phyloP scores from a whole-genome alignment of 495 filamentous ascomycete genomes.

The Lineolata rhizophorae region DNA sequence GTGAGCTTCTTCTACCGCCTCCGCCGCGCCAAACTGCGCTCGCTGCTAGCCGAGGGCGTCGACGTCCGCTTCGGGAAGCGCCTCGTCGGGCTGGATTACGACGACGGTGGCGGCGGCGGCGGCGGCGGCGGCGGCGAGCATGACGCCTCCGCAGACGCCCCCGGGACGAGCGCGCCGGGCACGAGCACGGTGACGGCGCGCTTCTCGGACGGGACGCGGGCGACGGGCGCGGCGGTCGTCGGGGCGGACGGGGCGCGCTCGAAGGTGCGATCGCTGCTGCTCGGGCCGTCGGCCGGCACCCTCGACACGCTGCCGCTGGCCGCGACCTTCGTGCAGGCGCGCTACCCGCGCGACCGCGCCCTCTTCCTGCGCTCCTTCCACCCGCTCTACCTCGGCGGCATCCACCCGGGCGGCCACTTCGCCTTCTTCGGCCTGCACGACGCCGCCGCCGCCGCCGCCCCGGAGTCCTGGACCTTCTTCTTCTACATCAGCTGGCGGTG shows the following conservation, averaged over 20 bases:
- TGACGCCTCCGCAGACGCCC: no score
- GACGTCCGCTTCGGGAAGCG: conserved; percentile 19
- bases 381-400: conserved; percentile 10
- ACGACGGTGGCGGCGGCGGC: no score
- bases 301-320: conserved; percentile 9
- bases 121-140: no score
- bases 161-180: no score
- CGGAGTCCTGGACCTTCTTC: conserved; percentile 12
- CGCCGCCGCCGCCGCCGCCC: conserved; percentile 5
- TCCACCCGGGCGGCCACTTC: conserved; percentile 15
- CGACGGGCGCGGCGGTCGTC: conserved; percentile 17
- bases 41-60: conserved; percentile 19
- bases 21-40: conserved; percentile 21
- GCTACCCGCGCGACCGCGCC: conserved; percentile 10
- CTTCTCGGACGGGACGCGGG: conserved; percentile 21
- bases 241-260: conserved; percentile 24
- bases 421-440: conserved; percentile 14
- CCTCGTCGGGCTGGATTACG: conserved; percentile 7
- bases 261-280: conserved; percentile 16
- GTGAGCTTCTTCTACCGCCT: conserved; percentile 24
- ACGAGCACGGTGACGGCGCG: conserved; percentile 12
- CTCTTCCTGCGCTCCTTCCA: conserved; percentile 11
- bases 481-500: conserved; percentile 10
- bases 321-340: conserved; percentile 9
- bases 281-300: conserved; percentile 13